phyloP scores from a whole-genome alignment of 257 asterid genomes.

The Handroanthus guayacan region DNA sequence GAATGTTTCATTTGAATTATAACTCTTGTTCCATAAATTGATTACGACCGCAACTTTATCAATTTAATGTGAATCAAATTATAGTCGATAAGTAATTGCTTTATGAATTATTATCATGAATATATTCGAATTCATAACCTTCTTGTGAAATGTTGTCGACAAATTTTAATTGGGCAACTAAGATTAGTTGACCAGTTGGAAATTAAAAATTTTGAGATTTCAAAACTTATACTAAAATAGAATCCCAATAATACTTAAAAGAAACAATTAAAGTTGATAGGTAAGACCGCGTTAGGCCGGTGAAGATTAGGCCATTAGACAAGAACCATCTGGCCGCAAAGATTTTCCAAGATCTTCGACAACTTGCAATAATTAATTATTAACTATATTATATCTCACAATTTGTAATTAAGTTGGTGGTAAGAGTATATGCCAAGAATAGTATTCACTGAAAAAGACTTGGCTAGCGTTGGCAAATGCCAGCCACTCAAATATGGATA shows the following conservation, averaged over 20 bases:
- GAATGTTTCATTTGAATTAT: too few relatives aligned
- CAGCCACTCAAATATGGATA: too few relatives aligned
- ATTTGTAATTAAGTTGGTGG: not conserved
- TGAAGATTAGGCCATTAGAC: not conserved
- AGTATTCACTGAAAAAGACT: too few relatives aligned
- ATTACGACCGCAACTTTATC: too few relatives aligned
- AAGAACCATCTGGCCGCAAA: not conserved
- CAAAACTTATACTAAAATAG: not conserved
- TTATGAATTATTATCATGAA: too few relatives aligned
- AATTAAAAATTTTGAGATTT: not conserved
- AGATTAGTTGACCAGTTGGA: not conserved
- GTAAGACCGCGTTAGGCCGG: slow-evolving; percentile 14
- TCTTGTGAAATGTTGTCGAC: too few relatives aligned
- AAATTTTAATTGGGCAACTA: too few relatives aligned
- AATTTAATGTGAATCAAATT: too few relatives aligned
- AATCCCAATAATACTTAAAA: not conserved
- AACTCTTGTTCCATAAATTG: too few relatives aligned
- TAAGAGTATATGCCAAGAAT: not conserved
- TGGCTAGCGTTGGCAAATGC: too few relatives aligned
- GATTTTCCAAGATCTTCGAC: slow-evolving; percentile 6
- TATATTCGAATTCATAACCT: too few relatives aligned
- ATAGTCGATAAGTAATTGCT: too few relatives aligned
- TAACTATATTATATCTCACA: not conserved
- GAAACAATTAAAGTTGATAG: not conserved
- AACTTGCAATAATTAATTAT: not conserved